Evolutionary conservation across 495 filamentous ascomycete genomes (phyloP).

Genomic region (Penicillium alfredii): DNA sequence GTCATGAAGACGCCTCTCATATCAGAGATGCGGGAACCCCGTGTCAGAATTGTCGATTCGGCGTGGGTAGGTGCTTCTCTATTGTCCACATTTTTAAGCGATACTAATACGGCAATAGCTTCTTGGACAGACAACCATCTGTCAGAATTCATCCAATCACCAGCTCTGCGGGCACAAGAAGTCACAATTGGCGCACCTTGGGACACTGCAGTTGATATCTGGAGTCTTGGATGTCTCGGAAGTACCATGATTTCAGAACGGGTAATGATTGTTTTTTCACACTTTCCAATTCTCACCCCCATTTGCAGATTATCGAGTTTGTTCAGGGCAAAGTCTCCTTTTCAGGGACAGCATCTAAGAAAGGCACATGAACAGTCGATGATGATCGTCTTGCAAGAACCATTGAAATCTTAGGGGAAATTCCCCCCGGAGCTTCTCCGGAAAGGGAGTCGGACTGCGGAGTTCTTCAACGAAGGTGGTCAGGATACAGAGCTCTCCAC

Average conservation of each 20-base stretch:
- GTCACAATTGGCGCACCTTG: slow-evolving; percentile 40
- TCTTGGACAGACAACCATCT: slow-evolving; percentile 28
- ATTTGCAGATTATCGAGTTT: slow-evolving; percentile 20
- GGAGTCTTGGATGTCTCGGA: slow-evolving; percentile 42
- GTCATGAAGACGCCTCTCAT: slow-evolving; percentile 21
- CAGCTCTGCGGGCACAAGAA: slow-evolving; percentile 39
- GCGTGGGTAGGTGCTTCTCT: slow-evolving; percentile 18
- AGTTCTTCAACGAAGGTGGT: no score
- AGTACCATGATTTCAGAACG: slow-evolving; percentile 9
- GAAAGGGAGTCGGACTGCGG: no score
- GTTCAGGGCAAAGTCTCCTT: slow-evolving; percentile 22
- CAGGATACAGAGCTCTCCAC: no score
- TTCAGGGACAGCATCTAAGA: slow-evolving; percentile 14
- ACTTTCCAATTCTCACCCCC: no score
- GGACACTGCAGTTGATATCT: slow-evolving; percentile 39
- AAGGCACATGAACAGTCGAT: slow-evolving; percentile 18
- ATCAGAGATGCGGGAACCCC: slow-evolving; percentile 14
- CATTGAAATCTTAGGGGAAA: no score
- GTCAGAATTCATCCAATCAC: slow-evolving; percentile 36
- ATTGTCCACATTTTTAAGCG: slow-evolving; percentile 5
- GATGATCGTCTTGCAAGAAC: no score
- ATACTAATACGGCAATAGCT: slow-evolving; percentile 15
- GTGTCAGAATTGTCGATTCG: slow-evolving; percentile 28
- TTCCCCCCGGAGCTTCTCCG: no score
- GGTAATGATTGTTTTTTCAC: neutral